phyloP scores from a whole-genome alignment of 208 protist genomes.

The Wallacemonas collosoma region DNA sequence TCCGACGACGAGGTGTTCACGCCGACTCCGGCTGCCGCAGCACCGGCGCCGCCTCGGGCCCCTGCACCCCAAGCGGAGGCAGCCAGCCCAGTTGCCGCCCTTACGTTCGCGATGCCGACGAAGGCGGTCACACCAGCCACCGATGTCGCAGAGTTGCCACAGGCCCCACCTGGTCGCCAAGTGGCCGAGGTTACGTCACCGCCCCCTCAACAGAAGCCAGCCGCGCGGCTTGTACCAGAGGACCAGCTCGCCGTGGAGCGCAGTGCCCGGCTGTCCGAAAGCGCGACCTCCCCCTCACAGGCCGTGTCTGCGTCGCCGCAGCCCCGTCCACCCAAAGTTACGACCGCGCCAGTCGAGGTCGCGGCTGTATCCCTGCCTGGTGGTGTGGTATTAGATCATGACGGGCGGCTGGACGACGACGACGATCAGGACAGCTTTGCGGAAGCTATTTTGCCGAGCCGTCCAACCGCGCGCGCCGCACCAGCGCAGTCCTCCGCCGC shows the following conservation, averaged over 20 bases:
- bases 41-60: background rate
- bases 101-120: background rate
- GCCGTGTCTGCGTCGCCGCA: background rate
- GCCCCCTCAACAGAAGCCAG: too few relatives aligned
- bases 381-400: background rate
- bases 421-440: conserved; percentile 3
- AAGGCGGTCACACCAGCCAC: background rate
- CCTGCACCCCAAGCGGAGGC: background rate
- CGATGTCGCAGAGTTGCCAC: background rate
- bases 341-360: background rate
- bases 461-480: background rate
- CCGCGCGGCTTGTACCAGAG: too few relatives aligned
- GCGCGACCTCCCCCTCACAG: background rate
- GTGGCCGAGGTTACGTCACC: too few relatives aligned
- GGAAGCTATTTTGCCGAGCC: background rate
- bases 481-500: background rate
- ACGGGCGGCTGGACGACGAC: background rate
- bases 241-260: too few relatives aligned
- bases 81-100: background rate
- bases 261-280: background rate
- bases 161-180: too few relatives aligned
- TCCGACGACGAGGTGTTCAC: background rate
- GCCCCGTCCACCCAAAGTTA: background rate
- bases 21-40: background rate
- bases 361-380: too few relatives aligned